Conservation (phyloP, 2,329 filamentous ascomycete genomes). For the Fusarium sp. region DNA sequence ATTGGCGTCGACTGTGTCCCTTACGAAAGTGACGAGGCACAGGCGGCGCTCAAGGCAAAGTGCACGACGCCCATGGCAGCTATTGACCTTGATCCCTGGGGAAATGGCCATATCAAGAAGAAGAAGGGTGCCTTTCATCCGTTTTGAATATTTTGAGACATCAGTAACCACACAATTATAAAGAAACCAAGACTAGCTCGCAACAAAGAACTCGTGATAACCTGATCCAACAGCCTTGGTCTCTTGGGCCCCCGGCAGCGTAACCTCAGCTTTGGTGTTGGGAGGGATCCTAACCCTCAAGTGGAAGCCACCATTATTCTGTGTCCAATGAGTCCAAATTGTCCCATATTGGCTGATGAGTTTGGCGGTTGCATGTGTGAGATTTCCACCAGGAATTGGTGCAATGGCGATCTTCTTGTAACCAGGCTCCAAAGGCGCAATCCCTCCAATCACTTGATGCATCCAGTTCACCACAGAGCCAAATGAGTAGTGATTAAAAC, state of each 20-base stretch:
- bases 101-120: conserved; percentile 1
- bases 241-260: conserved; percentile 4
- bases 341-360: not conserved
- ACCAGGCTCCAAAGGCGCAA: conserved; percentile 53
- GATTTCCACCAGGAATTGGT: conserved; percentile 49
- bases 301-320: conserved; percentile 36
- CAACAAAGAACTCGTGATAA: conserved; percentile 10
- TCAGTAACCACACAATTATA: not conserved
- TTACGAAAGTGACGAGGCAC: conserved; percentile 22
- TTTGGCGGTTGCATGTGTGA: conserved; percentile 1
- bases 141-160: not conserved
- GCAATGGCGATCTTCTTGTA: conserved; percentile 54
- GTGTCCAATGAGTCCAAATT: not conserved
- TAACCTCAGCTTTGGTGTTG: conserved; percentile 31
- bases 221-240: conserved; percentile 21
- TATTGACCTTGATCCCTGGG: conserved; percentile 19
- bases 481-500: conserved; percentile 63
- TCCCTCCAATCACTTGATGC: conserved; percentile 56
- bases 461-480: conserved; percentile 61
- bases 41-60: conserved; percentile 8
- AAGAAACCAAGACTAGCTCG: not conserved
- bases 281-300: conserved; percentile 37
- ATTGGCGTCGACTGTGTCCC: conserved; percentile 31
- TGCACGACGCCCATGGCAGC: conserved; percentile 21
- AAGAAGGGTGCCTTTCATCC: conserved; percentile 12